These are phyloP conservation scores for Fusarium floridanum DNA, from an alignment of 2,329 filamentous ascomycete species.

Conservation along the genomic window DNA sequence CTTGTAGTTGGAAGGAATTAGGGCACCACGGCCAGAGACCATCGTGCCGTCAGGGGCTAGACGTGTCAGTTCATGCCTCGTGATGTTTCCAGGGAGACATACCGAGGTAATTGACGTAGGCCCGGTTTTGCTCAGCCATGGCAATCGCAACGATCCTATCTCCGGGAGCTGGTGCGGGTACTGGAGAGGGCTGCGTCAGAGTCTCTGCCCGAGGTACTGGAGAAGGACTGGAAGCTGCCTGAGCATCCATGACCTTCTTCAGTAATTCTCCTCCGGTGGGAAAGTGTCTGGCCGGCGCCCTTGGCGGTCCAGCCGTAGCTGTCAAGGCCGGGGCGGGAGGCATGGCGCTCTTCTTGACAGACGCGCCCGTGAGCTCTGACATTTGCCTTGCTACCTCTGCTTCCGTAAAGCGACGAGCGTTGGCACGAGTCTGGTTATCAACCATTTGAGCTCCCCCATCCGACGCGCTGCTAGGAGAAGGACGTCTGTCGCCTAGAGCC, in stretches of 20 bases:
- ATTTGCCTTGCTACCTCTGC: slow-evolving; percentile 28
- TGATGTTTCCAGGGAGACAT: background rate
- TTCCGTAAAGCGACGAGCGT: slow-evolving; percentile 40
- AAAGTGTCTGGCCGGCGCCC: slow-evolving; percentile 14
- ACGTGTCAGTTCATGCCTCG: slow-evolving; percentile 12
- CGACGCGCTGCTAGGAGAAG: background rate
- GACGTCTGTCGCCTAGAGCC: background rate
- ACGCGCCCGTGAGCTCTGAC: slow-evolving; percentile 8
- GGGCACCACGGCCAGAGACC: slow-evolving; percentile 42
- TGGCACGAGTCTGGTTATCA: slow-evolving; percentile 4
- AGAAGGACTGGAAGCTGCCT: slow-evolving; percentile 11
- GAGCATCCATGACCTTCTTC: slow-evolving; percentile 15
- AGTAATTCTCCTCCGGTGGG: slow-evolving; percentile 30
- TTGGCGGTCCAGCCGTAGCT: background rate
- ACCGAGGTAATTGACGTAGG: slow-evolving; percentile 36
- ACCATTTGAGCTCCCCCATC: background rate
- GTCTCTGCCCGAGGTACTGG: background rate
- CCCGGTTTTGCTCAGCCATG: slow-evolving; percentile 30
- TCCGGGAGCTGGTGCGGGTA: background rate
- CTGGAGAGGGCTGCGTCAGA: background rate
- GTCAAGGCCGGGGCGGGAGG: background rate
- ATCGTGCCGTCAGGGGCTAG: slow-evolving; percentile 21
- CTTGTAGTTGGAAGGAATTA: slow-evolving; percentile 52
- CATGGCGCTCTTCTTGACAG: slow-evolving; percentile 24
- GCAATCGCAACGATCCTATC: slow-evolving; percentile 25